Percentiles rank a stretch among this genome's conserved stretches.
These are phyloP conservation scores for Pythium chondricola DNA, from an alignment of 352 stramenopile genomes.

Conservation along the genomic window DNA sequence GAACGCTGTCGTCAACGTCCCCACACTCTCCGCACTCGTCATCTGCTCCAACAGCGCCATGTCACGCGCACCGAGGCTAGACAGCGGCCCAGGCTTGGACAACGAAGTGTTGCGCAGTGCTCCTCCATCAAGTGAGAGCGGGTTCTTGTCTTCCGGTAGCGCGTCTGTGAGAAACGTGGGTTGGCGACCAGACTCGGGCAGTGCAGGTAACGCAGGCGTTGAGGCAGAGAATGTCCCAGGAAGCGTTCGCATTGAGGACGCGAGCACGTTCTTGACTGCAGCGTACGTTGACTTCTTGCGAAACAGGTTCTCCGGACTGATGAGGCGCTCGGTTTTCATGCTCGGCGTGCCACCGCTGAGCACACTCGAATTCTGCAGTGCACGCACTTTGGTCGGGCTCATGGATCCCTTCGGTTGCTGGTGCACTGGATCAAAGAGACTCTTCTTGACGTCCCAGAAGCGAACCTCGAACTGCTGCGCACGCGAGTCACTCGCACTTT, in stretches of 20 bases:
- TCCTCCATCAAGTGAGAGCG: not conserved
- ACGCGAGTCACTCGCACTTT: not conserved
- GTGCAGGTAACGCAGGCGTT: constrained; percentile 24
- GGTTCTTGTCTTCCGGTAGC: constrained; percentile 1
- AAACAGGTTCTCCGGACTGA: constrained; percentile 58
- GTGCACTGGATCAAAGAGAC: constrained; percentile 40
- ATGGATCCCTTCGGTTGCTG: constrained; percentile 31
- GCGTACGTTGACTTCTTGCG: constrained; percentile 59
- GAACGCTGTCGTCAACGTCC: constrained; percentile 38
- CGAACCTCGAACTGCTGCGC: constrained; percentile 38
- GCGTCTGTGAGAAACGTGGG: constrained; percentile 26
- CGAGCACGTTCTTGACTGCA: constrained; percentile 51
- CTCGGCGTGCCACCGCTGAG: constrained; percentile 9
- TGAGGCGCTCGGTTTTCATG: constrained; percentile 44
- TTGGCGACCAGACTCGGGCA: constrained; percentile 14
- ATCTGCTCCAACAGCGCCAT: constrained; percentile 22
- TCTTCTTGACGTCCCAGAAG: constrained; percentile 71
- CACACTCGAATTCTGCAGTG: constrained; percentile 43
- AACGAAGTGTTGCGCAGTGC: too few relatives aligned
- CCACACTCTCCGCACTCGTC: constrained; percentile 15
- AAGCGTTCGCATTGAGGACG: constrained; percentile 44
- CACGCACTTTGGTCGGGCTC: constrained; percentile 36
- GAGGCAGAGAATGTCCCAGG: constrained; percentile 30
- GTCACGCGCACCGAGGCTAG: not conserved
- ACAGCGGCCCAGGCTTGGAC: too few relatives aligned